These are phyloP conservation scores for Elaeis oleifera DNA, from an alignment of 202 grass and related monocot species.

Conservation along the genomic window DNA sequence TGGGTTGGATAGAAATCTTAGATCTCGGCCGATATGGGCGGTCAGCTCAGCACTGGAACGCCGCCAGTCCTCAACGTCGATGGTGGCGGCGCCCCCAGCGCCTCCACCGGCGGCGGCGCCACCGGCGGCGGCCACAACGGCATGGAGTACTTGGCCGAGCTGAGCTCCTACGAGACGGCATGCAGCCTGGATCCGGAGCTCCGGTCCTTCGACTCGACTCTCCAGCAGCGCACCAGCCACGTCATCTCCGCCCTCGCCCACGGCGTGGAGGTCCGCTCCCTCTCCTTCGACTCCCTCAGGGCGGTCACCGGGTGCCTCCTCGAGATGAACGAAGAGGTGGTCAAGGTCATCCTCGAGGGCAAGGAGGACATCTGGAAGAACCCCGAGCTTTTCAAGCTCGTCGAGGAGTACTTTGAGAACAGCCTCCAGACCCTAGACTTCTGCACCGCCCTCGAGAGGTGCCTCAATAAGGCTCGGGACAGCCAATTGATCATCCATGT, in stretches of 20 bases:
- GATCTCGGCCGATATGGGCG: conserved; percentile 21
- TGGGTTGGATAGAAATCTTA: too few relatives aligned
- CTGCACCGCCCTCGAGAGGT: conserved; percentile 95
- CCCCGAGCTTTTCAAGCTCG: conserved; percentile 74
- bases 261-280: conserved; percentile 71
- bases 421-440: conserved; percentile 96
- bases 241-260: conserved; percentile 79
- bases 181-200: conserved; percentile 81
- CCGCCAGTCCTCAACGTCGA: conserved; percentile 9
- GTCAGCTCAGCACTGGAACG: conserved; percentile 23
- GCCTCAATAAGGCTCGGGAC: conserved; percentile 82
- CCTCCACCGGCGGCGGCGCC: conserved; percentile 17
- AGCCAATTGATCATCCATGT: conserved; percentile 86
- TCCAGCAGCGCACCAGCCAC: conserved; percentile 75
- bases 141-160: conserved; percentile 17
- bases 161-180: conserved; percentile 87
- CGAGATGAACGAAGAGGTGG: conserved; percentile 99
- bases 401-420: conserved; percentile 91
- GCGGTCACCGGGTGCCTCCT: conserved; percentile 89
- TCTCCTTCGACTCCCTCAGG: conserved; percentile 72
- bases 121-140: conserved; percentile 9
- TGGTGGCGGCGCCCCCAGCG: conserved; percentile 14
- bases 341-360: conserved; percentile 83
- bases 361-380: conserved; percentile 98
- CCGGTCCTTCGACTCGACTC: conserved; percentile 69